Conservation (phyloP, 495 filamentous ascomycete species). For the Hyphodiscus hymeniophilus region DNA sequence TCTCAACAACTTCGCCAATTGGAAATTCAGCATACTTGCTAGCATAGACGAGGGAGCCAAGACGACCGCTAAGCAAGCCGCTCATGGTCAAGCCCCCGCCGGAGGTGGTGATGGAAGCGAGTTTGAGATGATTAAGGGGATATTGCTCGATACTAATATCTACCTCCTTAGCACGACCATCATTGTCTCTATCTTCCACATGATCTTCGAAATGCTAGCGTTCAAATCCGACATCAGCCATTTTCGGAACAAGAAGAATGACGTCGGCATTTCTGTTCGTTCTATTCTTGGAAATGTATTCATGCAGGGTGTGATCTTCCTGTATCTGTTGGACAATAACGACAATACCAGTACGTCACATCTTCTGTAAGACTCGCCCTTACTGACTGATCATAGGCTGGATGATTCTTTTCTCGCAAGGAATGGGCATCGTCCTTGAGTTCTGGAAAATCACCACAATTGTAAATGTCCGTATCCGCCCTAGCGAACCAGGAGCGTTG, state of each 20-base stretch:
- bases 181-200: slow-evolving; percentile 80
- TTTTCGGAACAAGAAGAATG: slow-evolving; percentile 99
- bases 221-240: slow-evolving; percentile 94
- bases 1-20: slow-evolving; percentile 72
- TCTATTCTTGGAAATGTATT: slow-evolving; percentile 96
- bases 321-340: slow-evolving; percentile 97
- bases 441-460: slow-evolving; percentile 98
- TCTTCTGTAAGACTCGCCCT: neutral
- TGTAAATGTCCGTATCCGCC: slow-evolving; percentile 79
- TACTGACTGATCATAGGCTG: slow-evolving; percentile 40
- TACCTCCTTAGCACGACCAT: slow-evolving; percentile 80
- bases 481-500: slow-evolving; percentile 50
- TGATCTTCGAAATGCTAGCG: slow-evolving; percentile 90
- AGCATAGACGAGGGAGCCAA: slow-evolving; percentile 83
- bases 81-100: slow-evolving; percentile 43
- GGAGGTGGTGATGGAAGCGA: slow-evolving; percentile 69
- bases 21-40: slow-evolving; percentile 83
- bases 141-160: slow-evolving; percentile 88
- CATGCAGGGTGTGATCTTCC: slow-evolving; percentile 94
- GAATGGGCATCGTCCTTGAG: slow-evolving; percentile 81
- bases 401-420: slow-evolving; percentile 96
- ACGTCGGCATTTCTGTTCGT: slow-evolving; percentile 88
- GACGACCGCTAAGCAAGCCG: slow-evolving; percentile 63
- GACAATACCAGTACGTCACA: slow-evolving; percentile 61
- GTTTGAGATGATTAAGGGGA: slow-evolving; percentile 92